Evolutionary conservation across 345 rosid species (phyloP), one percentile per base, ranked within the genome.

Genomic region (Hibiscus tridactylites): DNA sequence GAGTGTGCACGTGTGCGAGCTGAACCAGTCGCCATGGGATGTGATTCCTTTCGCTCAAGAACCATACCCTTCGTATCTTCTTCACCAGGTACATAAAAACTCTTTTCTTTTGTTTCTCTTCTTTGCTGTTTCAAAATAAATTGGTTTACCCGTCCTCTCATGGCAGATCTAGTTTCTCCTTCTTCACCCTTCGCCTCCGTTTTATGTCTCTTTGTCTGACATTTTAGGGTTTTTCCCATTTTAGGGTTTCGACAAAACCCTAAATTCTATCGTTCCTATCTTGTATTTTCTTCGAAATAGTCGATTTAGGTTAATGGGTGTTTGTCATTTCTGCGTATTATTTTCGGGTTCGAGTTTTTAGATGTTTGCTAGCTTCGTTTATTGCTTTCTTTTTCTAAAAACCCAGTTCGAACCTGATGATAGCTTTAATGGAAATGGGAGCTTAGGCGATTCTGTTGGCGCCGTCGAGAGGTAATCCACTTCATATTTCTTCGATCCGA

Each of bases 21-120:
- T 93, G n/a, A 93, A 91, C 91, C 96, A 91, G 87, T 91, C 98
- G 52, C 97, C 97, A 16, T 91, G 98, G 98, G 98, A 93, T 90
- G 97, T 88, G 85, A 85, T 88, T 83, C 42, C 83, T 39, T 76
- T 79, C 79, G 75, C 67, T 37, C 67, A 63, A 17, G 67, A 63
- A 17, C 67, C 49, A 63, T n/a, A 63, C 67, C 67, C 67, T 0
- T 37, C 67, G 10, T 37, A 79, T 70, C 39, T 67, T 17, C 65
- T 37, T 71, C 73, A 9, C 57, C 87, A 79, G 84, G 90, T 85
- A 63, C 11, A 13, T 0, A 63, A 6, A 3, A 17, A 29, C 28
- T 70, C 17, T 42, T 42, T 47, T 53, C 16, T 74, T 6, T 76
- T 70, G 3, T 8, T 44, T 11, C 73, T 35, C 33, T 73, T 49